A percentile compares a stretch with the other conserved stretches of the same genome.
Conservation (phyloP, 495 filamentous ascomycete genomes). For the Bombardia bombarda region DNA sequence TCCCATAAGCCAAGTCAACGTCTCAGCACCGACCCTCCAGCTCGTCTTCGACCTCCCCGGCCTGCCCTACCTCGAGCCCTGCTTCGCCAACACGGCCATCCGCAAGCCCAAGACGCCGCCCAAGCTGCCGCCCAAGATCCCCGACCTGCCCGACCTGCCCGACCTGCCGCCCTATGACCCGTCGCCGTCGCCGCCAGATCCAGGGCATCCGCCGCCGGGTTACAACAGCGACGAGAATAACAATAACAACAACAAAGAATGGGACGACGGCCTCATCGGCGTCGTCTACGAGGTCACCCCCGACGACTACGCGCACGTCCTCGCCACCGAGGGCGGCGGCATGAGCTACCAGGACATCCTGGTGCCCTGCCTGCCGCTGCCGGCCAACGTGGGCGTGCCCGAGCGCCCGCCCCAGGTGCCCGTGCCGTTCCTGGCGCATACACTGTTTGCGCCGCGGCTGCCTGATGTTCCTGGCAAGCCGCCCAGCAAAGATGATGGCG, state of each 20-base stretch:
- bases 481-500: slow-evolving; percentile 10
- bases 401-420: slow-evolving; percentile 30
- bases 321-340: slow-evolving; percentile 85
- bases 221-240: too few species aligned
- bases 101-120: slow-evolving; percentile 37
- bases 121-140: slow-evolving; percentile 25
- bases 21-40: slow-evolving; percentile 65
- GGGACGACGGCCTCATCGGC: slow-evolving; percentile 77
- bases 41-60: slow-evolving; percentile 83
- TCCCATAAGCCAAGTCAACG: slow-evolving; percentile 69
- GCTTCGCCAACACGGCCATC: slow-evolving; percentile 74
- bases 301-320: slow-evolving; percentile 74
- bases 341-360: slow-evolving; percentile 73
- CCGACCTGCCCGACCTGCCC: slow-evolving; percentile 13
- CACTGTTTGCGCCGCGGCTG: slow-evolving; percentile 34
- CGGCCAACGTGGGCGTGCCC: slow-evolving; percentile 32
- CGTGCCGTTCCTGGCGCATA: slow-evolving; percentile 37
- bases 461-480: slow-evolving; percentile 13
- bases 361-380: slow-evolving; percentile 64
- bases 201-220: slow-evolving; percentile 8
- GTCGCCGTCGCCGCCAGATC: slow-evolving; percentile 26
- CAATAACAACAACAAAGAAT: slow-evolving; percentile 37
- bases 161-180: slow-evolving; percentile 22
- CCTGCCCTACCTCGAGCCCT: slow-evolving; percentile 80
- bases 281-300: slow-evolving; percentile 90